Conservation (phyloP, 495 filamentous ascomycete species). For the Aspergillus cristatus region DNA sequence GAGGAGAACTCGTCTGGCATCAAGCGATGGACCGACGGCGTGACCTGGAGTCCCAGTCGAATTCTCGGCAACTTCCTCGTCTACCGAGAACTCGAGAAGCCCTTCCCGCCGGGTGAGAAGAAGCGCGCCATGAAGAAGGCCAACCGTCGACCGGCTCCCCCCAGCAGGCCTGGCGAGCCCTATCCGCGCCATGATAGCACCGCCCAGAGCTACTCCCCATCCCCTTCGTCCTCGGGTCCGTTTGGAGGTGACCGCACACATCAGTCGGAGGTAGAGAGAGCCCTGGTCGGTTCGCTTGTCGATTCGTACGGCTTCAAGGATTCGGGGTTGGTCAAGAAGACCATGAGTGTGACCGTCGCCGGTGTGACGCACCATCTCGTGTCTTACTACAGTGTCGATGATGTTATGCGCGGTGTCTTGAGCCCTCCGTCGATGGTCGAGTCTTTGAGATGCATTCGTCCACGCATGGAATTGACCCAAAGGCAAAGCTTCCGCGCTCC, state of each 20-base stretch:
- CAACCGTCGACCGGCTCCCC: conserved; percentile 31
- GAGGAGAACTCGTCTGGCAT: conserved; percentile 82
- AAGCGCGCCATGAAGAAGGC: conserved; percentile 74
- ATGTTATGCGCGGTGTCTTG: conserved; percentile 56
- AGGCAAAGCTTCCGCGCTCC: conserved; percentile 64
- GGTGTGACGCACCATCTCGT: conserved; percentile 72
- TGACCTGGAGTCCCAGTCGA: conserved; percentile 83
- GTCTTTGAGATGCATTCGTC: conserved; percentile 43
- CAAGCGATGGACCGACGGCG: conserved; percentile 89
- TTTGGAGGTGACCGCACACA: conserved; percentile 29
- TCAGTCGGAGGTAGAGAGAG: conserved; percentile 51
- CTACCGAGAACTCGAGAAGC: conserved; percentile 77
- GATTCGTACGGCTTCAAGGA: conserved; percentile 86
- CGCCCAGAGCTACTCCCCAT: conserved; percentile 31
- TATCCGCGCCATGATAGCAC: conserved; percentile 41
- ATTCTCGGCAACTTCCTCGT: conserved; percentile 83
- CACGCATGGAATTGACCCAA: conserved; percentile 49
- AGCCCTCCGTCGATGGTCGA: conserved; percentile 51
- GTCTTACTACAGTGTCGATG: conserved; percentile 76
- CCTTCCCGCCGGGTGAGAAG: conserved; percentile 81
- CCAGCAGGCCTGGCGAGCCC: conserved; percentile 40
- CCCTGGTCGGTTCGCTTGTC: conserved; percentile 69
- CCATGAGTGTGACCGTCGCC: conserved; percentile 65
- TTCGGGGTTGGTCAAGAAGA: conserved; percentile 83
- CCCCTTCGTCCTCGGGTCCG: conserved; percentile 22